Percentiles rank a stretch among this genome's conserved stretches.
These are phyloP conservation scores for Zasmidium angulare DNA, from an alignment of 2,329 filamentous ascomycete genomes.

Conservation along the genomic window DNA sequence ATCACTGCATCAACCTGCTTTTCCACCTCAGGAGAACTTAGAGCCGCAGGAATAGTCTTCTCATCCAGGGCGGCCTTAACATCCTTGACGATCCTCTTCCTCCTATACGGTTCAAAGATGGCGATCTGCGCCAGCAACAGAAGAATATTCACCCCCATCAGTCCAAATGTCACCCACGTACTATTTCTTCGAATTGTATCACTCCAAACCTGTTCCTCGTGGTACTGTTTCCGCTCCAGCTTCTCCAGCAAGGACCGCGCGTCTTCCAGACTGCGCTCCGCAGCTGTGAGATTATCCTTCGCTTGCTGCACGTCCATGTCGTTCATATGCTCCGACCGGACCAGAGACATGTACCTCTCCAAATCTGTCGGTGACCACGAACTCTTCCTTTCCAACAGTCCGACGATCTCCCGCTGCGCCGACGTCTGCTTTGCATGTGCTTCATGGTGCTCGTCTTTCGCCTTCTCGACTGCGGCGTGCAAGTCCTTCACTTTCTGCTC, in stretches of 20 bases:
- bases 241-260: conserved; percentile 73
- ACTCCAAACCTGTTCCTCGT: conserved; percentile 99
- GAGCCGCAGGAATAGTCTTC: conserved; percentile 50
- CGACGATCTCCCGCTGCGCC: conserved; percentile 93
- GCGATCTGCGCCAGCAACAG: conserved; percentile 72
- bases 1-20: conserved; percentile 24
- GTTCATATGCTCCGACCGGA: conserved; percentile 88
- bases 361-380: conserved; percentile 84
- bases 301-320: conserved; percentile 77
- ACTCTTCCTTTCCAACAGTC: conserved; percentile 89
- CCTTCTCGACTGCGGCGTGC: conserved; percentile 64
- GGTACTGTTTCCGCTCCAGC: conserved; percentile 85
- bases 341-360: conserved; percentile 90
- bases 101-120: conserved; percentile 84
- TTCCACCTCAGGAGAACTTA: conserved; percentile 12
- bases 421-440: conserved; percentile 79
- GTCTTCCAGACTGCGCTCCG: conserved; percentile 78
- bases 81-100: conserved; percentile 76
- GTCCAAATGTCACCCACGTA: conserved; percentile 96
- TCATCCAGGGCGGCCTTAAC: conserved; percentile 70
- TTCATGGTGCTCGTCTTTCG: conserved; percentile 76
- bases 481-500: conserved; percentile 60
- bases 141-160: conserved; percentile 95
- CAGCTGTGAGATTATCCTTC: conserved; percentile 68
- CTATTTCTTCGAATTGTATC: conserved; percentile 94